Conservation (phyloP, 345 rosid genomes). For the Syzygium jambos region DNA sequence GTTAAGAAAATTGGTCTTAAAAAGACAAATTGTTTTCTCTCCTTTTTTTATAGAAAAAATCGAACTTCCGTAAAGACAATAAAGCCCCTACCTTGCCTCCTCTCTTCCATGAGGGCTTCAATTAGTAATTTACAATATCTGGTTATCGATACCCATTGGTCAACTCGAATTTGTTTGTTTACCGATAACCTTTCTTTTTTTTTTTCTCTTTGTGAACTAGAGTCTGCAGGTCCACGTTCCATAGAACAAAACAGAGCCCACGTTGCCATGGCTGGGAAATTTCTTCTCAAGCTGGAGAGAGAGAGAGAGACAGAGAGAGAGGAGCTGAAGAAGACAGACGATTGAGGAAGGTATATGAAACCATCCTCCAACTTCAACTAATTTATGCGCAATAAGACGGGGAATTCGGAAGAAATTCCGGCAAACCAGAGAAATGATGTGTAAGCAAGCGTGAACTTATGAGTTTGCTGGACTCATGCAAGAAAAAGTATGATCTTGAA, state of each 20-base stretch:
- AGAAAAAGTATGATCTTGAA: background rate
- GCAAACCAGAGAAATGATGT: rapidly evolving
- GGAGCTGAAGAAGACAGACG: too few relatives aligned
- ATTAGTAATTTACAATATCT: too few relatives aligned
- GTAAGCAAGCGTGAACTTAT: too few relatives aligned
- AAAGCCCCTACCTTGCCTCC: rapidly evolving
- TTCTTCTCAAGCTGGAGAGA: rapidly evolving
- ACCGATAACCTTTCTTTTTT: rapidly evolving
- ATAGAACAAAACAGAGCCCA: rapidly evolving
- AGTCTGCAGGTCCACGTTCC: rapidly evolving
- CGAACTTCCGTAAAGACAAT: too few relatives aligned
- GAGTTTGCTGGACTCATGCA: rapidly evolving
- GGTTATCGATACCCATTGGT: background rate
- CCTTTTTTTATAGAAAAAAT: too few relatives aligned
- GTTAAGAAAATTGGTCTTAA: too few relatives aligned
- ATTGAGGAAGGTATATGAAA: background rate
- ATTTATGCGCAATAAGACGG: too few relatives aligned
- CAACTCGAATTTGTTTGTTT: background rate
- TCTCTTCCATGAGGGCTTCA: background rate
- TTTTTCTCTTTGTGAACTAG: background rate
- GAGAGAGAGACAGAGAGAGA: too few relatives aligned
- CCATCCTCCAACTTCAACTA: background rate
- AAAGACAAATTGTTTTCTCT: too few relatives aligned
- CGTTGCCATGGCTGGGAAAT: background rate
- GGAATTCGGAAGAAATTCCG: too few relatives aligned